Base-by-base conservation (phyloP, 2,329 filamentous ascomycete genomes). In the Aspergillus sp. region DNA sequence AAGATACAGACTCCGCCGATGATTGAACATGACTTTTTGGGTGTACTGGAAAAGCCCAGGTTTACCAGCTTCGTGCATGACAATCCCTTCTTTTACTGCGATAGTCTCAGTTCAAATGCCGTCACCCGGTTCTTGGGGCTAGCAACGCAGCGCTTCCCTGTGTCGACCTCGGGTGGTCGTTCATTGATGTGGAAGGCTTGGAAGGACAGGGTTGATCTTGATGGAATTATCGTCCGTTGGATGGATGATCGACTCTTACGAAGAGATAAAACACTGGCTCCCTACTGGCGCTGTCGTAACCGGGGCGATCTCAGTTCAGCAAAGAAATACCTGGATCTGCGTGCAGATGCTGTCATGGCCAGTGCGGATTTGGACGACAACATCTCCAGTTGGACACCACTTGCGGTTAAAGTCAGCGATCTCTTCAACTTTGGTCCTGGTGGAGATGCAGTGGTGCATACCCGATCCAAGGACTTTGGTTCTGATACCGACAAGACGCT, bases 1-100 rank as follows among this genome's bases (percentile, higher is more conserved):
- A 59, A 65, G 30, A 67, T 77, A 3, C 69, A 74, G 38, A 79
- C 76, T 2, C 76, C 76, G 5, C 67, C 72, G n/a, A 74, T 79
- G 68, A 78, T 79, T 42, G 69, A 71, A 32, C 65, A 74, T 36
- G 71, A 74, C 48, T 67, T 63, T 47, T 56, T 74, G 11, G 60
- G 58, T 7, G 65, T 74, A 5, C 59, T 74, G 1, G 56, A 65
- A 33, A 74, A 73, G 51, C 71, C 71, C 0, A 62, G 55, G 29
- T 57, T 64, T 37, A 68, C 62, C 30, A 68, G 63, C 46, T 73
- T 74, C 48, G 65, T 71, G 7, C 65, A 72, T 49, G 76, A 79
- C 49, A 76, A 79, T 44, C 75, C 75, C 8, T 66, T 79, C 4
- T 59, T 77, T 27, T 68, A 66, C 26, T 78, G 75, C 52, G 67